Conservation (phyloP, 495 filamentous ascomycete genomes). For the Daldinia loculata region DNA sequence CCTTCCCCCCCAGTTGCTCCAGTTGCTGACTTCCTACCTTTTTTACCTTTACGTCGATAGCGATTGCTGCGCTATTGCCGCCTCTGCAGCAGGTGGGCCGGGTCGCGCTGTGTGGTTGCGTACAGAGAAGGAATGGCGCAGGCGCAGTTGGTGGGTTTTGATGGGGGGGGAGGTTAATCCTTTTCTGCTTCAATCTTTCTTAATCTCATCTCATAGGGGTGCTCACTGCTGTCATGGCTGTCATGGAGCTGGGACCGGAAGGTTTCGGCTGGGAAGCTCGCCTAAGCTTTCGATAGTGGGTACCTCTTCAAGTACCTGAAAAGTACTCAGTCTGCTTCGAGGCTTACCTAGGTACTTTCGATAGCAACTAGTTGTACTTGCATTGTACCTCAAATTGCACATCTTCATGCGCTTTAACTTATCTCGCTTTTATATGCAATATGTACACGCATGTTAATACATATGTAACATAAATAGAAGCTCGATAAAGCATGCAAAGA, state of each 20-base stretch:
- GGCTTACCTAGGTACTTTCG: constrained; percentile 4
- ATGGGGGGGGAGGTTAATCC: constrained; percentile 21
- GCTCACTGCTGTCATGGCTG: neutral
- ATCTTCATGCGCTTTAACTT: neutral
- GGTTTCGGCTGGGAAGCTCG: constrained; percentile 35
- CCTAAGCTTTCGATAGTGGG: constrained; percentile 23
- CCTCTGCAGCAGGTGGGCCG: constrained; percentile 20
- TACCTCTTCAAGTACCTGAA: constrained; percentile 1
- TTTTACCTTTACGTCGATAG: constrained; percentile 26
- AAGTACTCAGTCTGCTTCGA: neutral
- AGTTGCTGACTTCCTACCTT: constrained; percentile 8
- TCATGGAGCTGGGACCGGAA: constrained; percentile 30
- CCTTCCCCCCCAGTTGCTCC: constrained; percentile 9
- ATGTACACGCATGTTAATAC: neutral
- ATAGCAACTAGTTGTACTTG: neutral
- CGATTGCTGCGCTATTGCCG: constrained; percentile 42
- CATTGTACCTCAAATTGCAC: neutral
- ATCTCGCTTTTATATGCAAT: neutral
- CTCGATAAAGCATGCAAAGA: neutral
- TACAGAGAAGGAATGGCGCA: constrained; percentile 34
- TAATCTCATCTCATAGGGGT: constrained; percentile 9
- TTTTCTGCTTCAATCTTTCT: constrained; percentile 21
- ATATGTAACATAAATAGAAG: neutral
- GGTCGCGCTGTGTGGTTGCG: constrained; percentile 21
- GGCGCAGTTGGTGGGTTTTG: constrained; percentile 23